These are phyloP conservation scores for Tetrapisispora nanseiensis DNA, from an alignment of 805 yeast genomes.

Conservation along the genomic window DNA sequence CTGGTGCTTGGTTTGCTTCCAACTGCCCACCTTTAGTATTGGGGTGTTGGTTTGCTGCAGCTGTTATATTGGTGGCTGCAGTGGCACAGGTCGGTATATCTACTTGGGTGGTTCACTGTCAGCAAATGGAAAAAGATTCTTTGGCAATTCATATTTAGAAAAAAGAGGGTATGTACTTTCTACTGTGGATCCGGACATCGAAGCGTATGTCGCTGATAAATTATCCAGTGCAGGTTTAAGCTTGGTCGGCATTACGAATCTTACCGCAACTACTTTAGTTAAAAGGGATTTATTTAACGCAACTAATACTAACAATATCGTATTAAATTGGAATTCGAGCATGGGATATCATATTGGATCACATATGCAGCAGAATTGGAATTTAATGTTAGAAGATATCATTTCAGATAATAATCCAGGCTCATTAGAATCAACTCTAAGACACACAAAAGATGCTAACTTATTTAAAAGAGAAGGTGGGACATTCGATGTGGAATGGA, in stretches of 20 bases:
- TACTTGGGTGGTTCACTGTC: background rate
- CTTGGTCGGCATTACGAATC: background rate
- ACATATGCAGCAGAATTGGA: background rate
- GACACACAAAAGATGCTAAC: background rate
- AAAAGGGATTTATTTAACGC: background rate
- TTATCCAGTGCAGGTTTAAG: background rate
- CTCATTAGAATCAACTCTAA: background rate
- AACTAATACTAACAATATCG: background rate
- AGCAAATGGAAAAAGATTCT: background rate
- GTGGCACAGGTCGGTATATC: background rate
- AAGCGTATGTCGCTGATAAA: background rate
- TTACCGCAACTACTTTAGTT: background rate
- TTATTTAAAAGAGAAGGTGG: background rate
- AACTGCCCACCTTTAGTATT: background rate
- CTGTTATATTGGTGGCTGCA: background rate
- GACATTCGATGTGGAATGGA: conserved; percentile 3
- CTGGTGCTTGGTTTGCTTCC: background rate
- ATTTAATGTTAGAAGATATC: background rate
- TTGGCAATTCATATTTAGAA: background rate
- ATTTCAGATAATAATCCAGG: background rate
- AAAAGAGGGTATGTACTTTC: background rate
- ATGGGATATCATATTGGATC: background rate
- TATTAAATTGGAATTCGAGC: background rate
- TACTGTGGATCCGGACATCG: background rate
- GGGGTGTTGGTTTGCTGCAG: background rate